Conservation (phyloP, 1,284 basidiomycete species). For the Boletus austroedulis region DNA sequence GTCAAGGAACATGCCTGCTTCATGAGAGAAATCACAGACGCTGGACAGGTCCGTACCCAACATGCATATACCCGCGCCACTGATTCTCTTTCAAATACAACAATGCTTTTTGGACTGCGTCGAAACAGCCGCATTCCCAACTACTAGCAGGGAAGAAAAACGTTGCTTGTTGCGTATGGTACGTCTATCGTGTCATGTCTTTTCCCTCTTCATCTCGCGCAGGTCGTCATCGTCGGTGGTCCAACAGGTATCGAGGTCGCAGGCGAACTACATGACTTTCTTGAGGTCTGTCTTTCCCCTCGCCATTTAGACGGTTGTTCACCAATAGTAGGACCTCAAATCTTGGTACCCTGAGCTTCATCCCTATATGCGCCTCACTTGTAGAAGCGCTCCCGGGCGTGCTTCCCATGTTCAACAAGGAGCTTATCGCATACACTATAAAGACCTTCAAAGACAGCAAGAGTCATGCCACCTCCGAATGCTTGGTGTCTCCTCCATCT, state of each 20-base stretch:
- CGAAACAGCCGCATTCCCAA: constrained; percentile 93
- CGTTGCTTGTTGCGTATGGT: constrained; percentile 91
- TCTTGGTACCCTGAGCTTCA: constrained; percentile 96
- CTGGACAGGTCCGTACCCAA: constrained; percentile 64
- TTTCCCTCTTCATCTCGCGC: neutral
- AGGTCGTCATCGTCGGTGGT: constrained; percentile 95
- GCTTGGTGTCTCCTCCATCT: constrained; percentile 64
- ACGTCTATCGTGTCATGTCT: neutral
- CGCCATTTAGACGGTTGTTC: constrained; percentile 3
- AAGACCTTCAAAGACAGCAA: constrained; percentile 96
- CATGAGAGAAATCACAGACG: constrained; percentile 95
- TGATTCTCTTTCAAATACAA: constrained; percentile 48
- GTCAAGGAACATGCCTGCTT: constrained; percentile 94
- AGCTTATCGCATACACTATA: constrained; percentile 94
- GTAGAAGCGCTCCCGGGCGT: constrained; percentile 96
- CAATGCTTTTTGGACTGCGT: too few species aligned
- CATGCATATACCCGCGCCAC: neutral
- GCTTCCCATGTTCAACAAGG: constrained; percentile 94
- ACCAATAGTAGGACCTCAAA: constrained; percentile 70
- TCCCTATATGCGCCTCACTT: constrained; percentile 75
- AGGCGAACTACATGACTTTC: constrained; percentile 91
- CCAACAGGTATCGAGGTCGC: constrained; percentile 92
- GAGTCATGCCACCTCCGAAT: constrained; percentile 60
- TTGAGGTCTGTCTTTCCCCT: constrained; percentile 51
- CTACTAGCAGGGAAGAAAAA: constrained; percentile 81